These are phyloP conservation scores for Colletotrichum noveboracense DNA, from an alignment of 2,329 filamentous ascomycete genomes.

Conservation along the genomic window DNA sequence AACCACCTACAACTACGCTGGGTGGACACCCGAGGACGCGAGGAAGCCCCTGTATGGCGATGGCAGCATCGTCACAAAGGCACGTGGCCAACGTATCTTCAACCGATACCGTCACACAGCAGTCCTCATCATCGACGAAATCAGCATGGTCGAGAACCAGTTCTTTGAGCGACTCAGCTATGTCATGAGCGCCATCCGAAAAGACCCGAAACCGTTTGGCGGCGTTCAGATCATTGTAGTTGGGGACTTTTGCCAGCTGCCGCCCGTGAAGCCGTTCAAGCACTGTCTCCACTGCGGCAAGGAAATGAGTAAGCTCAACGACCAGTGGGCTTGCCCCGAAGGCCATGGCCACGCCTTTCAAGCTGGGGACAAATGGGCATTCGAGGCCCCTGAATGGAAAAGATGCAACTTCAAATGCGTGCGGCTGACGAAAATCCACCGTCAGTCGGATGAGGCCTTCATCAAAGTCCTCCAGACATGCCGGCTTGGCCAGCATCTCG, in stretches of 20 bases:
- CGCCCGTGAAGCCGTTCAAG: too few relatives aligned
- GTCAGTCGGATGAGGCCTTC: conserved; percentile 60
- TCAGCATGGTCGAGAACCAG: conserved; percentile 71
- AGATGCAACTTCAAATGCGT: conserved; percentile 58
- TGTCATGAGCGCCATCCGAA: conserved; percentile 33
- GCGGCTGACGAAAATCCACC: conserved; percentile 59
- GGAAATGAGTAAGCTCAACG: not conserved
- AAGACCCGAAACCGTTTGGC: not conserved
- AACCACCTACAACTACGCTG: conserved; percentile 63
- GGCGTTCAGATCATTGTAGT: not conserved
- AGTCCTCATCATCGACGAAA: conserved; percentile 69
- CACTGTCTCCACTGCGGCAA: not conserved
- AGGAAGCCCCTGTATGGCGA: not conserved
- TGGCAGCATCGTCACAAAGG: not conserved
- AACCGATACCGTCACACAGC: conserved; percentile 49
- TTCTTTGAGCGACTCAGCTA: conserved; percentile 64
- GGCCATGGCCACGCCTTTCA: not conserved
- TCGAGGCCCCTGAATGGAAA: conserved; percentile 59
- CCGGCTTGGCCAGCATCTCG: conserved; percentile 48
- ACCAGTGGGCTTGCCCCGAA: not conserved
- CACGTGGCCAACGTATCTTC: conserved; percentile 29
- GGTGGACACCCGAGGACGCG: conserved; percentile 49
- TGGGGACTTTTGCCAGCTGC: not conserved
- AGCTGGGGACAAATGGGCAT: conserved; percentile 65
- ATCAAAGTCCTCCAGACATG: conserved; percentile 61